These are phyloP conservation scores for Aspergillus latus DNA, from an alignment of 2,329 filamentous ascomycete genomes.

Conservation along the genomic window DNA sequence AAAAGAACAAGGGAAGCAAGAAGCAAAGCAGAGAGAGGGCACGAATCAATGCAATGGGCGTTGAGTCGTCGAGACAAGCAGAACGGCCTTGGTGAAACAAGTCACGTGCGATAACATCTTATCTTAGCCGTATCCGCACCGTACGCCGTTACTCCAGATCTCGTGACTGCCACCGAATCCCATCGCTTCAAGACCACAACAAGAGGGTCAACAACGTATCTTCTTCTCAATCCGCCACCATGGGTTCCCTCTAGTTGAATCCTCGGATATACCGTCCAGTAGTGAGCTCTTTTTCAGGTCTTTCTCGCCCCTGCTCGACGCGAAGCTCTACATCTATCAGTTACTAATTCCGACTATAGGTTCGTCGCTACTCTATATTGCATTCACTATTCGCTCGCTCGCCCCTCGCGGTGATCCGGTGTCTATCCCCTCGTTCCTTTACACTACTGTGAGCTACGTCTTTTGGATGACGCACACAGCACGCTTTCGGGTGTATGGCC, in stretches of 20 bases:
- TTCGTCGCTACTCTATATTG: constrained; percentile 10
- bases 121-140: background rate
- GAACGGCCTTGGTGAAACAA: background rate
- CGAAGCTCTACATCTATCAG: background rate
- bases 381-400: constrained; percentile 6
- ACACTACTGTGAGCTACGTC: constrained; percentile 4
- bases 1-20: background rate
- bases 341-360: constrained; percentile 3
- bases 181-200: constrained; percentile 5
- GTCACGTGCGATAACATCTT: background rate
- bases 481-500: constrained; percentile 18
- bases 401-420: constrained; percentile 1
- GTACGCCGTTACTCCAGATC: background rate
- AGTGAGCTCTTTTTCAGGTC: background rate
- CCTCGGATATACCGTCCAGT: constrained; percentile 1
- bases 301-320: background rate
- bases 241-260: constrained; percentile 7
- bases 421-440: background rate
- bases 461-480: constrained; percentile 19
- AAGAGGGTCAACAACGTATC: constrained; percentile 7
- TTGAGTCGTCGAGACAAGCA: background rate
- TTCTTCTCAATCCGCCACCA: constrained; percentile 8
- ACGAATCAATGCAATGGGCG: background rate
- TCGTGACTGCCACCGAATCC: constrained; percentile 3
- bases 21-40: background rate